Evolutionary conservation across 768 basidiomycete genomes (phyloP), one percentile per base, ranked within the genome.

Genomic region (Mycena floridula): DNA sequence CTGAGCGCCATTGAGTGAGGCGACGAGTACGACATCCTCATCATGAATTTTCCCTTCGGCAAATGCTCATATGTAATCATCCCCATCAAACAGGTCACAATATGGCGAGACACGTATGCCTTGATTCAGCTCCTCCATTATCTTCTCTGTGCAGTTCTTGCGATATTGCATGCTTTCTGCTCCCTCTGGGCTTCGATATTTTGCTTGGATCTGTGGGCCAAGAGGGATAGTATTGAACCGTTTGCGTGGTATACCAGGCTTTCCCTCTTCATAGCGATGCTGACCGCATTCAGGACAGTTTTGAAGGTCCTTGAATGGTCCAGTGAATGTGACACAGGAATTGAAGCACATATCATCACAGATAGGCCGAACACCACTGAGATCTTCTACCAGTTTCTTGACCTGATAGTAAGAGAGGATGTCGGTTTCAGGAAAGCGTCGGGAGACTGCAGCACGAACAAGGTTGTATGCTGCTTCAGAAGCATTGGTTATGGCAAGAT

Each of bases 201-300:
- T 49, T 0, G 72, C 68, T 40, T 75, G 72, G 0, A 75, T 43
- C 40, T 72, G 70, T 1, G 69, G 72, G 3, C 70, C 69, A 13
- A 73, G 35, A 0, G 60, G 69, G 20, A 74, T 62, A 0, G 70
- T 74, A 5, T 44, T 45, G 24, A 66, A 65, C 12, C 64, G 54
- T 13, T 65, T 53, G 1, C 58, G 54, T 0, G 70, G 53, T 43
- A 16, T 16, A 42, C 37, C 44, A 12, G 48, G 36, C 9, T 49
- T 20, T 25, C 42, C 25, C 5, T 50, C 46, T 4, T 66, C 50
- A 49, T 62, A 71, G 0, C 50, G 51, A 1, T 64, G 53, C 27
- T 65, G 53, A 0, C 40, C 37, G 46, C 72, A 76, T 0, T 47
- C 16, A 0, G 52, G 51, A 42, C 73, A 77, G 0, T 16, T 3